Evolutionary conservation across 495 filamentous ascomycete species (phyloP).

Genomic region (Aspergillus sparsus): DNA sequence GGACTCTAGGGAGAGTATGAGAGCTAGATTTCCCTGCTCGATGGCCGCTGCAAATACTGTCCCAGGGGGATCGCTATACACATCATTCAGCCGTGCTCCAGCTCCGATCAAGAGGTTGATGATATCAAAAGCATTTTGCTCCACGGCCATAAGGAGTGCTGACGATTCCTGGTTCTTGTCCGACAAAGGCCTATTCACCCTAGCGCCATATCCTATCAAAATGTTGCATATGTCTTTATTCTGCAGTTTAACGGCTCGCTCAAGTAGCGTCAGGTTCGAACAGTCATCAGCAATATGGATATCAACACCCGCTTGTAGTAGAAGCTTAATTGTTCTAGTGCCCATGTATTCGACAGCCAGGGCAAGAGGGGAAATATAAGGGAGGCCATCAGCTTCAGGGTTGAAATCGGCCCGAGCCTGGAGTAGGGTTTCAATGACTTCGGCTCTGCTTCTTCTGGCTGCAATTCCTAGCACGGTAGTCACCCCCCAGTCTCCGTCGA

Average conservation of each 20-base stretch:
- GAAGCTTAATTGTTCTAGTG: background rate
- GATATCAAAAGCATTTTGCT: background rate
- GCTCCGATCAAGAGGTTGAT: background rate
- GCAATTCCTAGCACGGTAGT: constrained; percentile 3
- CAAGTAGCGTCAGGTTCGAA: background rate
- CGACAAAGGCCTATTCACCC: background rate
- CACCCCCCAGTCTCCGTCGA: background rate
- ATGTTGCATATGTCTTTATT: background rate
- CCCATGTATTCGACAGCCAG: background rate
- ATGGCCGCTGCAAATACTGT: constrained; percentile 13
- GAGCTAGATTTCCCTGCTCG: background rate
- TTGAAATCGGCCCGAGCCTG: background rate
- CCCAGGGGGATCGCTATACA: constrained; percentile 1
- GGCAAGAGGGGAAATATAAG: background rate
- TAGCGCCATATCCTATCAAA: background rate
- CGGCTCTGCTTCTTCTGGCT: background rate
- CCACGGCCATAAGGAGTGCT: background rate
- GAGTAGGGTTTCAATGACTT: background rate
- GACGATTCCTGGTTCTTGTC: background rate
- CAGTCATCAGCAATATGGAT: background rate
- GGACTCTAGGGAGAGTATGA: background rate
- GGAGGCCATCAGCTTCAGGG: background rate
- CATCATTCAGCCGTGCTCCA: constrained; percentile 14
- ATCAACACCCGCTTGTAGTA: constrained; percentile 5
- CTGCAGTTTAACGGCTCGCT: background rate